Percentiles rank a stretch among this genome's conserved stretches.
These are phyloP conservation scores for Podospora bellae-mahoneyi DNA, from an alignment of 495 filamentous ascomycete species.

Conservation along the genomic window DNA sequence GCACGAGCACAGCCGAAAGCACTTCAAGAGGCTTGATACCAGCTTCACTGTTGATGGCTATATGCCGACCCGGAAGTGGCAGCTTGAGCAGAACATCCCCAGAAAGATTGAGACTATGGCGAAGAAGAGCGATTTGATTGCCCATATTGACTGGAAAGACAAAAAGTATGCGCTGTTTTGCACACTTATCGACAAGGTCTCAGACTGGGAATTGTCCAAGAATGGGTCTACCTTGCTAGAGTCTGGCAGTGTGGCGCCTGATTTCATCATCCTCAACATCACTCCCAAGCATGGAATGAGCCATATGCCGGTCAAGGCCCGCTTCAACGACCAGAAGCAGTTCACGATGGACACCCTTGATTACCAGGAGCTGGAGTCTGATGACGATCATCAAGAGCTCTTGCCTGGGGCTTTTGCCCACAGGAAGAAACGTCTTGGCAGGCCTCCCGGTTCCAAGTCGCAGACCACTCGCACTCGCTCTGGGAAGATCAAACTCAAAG, in stretches of 20 bases:
- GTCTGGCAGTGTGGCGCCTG: conserved; percentile 28
- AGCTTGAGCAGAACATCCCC: conserved; percentile 36
- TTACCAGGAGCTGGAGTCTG: conserved; percentile 36
- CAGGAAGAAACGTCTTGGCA: conserved; percentile 17
- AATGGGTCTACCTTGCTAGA: conserved; percentile 28
- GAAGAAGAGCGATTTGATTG: conserved; percentile 22
- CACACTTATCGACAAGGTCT: conserved; percentile 34
- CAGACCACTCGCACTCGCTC: conserved; percentile 22
- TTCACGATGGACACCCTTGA: conserved; percentile 44
- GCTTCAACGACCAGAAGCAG: conserved; percentile 37
- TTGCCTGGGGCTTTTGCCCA: conserved; percentile 4
- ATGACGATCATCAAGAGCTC: conserved; percentile 23
- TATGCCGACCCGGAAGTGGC: conserved; percentile 32
- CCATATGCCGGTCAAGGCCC: conserved; percentile 24
- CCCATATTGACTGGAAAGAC: conserved; percentile 32
- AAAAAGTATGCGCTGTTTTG: conserved; percentile 38
- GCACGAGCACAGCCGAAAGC: conserved; percentile 19
- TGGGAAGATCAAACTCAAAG: conserved; percentile 33
- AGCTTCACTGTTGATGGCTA: conserved; percentile 34
- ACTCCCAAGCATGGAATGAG: conserved; percentile 21
- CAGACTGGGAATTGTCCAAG: conserved; percentile 41
- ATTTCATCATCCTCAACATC: conserved; percentile 37
- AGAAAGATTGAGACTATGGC: conserved; percentile 35
- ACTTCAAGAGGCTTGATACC: conserved; percentile 30
- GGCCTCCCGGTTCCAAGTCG: conserved; percentile 8